phyloP scores from a whole-genome alignment of 1,139 yeast genomes.

The Sugiyamaella grinbergsii region DNA sequence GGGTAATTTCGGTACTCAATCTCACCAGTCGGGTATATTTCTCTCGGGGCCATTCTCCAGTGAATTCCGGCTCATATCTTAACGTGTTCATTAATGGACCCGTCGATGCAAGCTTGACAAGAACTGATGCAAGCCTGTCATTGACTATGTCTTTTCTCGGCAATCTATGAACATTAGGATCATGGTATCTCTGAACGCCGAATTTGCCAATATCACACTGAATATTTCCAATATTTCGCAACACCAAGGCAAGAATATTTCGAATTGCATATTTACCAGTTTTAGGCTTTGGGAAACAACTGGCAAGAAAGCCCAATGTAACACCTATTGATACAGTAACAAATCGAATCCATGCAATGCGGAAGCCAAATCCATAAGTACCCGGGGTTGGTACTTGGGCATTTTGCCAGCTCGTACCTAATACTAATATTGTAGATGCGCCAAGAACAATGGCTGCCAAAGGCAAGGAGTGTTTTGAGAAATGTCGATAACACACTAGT shows the following conservation, averaged over 20 bases:
- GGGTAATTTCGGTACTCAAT: conserved; percentile 31
- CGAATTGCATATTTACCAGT: conserved; percentile 37
- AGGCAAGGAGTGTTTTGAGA: conserved; percentile 37
- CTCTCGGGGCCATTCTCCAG: conserved; percentile 37
- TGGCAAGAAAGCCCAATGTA: conserved; percentile 38
- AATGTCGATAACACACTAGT: conserved; percentile 39
- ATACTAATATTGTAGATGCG: conserved; percentile 38
- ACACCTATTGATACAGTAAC: conserved; percentile 41
- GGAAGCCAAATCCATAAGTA: conserved; percentile 37
- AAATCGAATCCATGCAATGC: conserved; percentile 43
- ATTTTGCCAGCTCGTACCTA: conserved; percentile 42
- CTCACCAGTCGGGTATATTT: conserved; percentile 32
- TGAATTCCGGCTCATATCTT: conserved; percentile 37
- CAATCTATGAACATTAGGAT: conserved; percentile 29
- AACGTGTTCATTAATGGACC: conserved; percentile 29
- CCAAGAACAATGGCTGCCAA: conserved; percentile 40
- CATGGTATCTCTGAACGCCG: conserved; percentile 33
- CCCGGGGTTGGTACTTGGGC: conserved; percentile 20
- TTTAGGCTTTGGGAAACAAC: conserved; percentile 39
- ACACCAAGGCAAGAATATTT: conserved; percentile 29
- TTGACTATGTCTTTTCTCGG: conserved; percentile 31
- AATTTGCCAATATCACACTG: conserved; percentile 37
- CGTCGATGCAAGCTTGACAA: conserved; percentile 27
- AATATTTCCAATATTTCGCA: conserved; percentile 35
- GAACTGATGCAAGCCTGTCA: conserved; percentile 27